Percentiles rank a stretch among this genome's conserved stretches.
phyloP scores from a whole-genome alignment of 2,329 filamentous ascomycete species.

The Delphinella strobiligena region DNA sequence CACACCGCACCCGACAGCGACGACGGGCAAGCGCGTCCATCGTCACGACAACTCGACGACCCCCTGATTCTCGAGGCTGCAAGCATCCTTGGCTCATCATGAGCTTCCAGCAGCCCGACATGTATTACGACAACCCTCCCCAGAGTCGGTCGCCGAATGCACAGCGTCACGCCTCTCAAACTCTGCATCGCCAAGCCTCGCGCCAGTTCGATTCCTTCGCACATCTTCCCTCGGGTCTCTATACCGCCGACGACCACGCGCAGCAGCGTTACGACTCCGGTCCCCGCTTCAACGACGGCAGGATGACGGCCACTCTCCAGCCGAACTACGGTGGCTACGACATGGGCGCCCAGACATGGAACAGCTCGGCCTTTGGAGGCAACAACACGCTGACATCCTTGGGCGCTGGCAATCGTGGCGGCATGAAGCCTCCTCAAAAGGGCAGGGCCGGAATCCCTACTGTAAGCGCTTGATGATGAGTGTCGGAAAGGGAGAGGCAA shows the following conservation, averaged over 20 bases:
- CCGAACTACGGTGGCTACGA: slow-evolving; percentile 57
- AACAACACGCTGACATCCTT: slow-evolving; percentile 52
- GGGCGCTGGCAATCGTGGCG: slow-evolving; percentile 30
- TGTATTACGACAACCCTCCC: slow-evolving; percentile 61
- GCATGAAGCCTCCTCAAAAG: slow-evolving; percentile 44
- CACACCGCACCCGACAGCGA: neutral
- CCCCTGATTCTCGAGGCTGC: slow-evolving; percentile 38
- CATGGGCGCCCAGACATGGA: slow-evolving; percentile 65
- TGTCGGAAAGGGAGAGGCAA: slow-evolving; percentile 1
- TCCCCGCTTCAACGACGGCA: slow-evolving; percentile 46
- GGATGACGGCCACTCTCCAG: slow-evolving; percentile 45
- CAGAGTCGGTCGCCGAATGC: slow-evolving; percentile 61
- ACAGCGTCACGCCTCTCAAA: slow-evolving; percentile 53
- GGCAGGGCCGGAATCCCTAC: slow-evolving; percentile 54
- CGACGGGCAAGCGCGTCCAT: neutral
- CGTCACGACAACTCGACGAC: slow-evolving; percentile 37
- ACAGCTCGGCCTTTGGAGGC: slow-evolving; percentile 58
- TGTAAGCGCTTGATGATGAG: slow-evolving; percentile 41
- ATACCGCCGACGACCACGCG: slow-evolving; percentile 55
- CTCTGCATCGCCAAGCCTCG: slow-evolving; percentile 58
- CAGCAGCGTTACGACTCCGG: slow-evolving; percentile 34
- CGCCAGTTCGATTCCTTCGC: slow-evolving; percentile 58
- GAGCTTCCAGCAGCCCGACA: slow-evolving; percentile 35
- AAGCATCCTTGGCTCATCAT: slow-evolving; percentile 12
- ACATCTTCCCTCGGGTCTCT: slow-evolving; percentile 55